Evolutionary conservation across 2,329 filamentous ascomycete species (phyloP).

Genomic region (Diplodia seriata): DNA sequence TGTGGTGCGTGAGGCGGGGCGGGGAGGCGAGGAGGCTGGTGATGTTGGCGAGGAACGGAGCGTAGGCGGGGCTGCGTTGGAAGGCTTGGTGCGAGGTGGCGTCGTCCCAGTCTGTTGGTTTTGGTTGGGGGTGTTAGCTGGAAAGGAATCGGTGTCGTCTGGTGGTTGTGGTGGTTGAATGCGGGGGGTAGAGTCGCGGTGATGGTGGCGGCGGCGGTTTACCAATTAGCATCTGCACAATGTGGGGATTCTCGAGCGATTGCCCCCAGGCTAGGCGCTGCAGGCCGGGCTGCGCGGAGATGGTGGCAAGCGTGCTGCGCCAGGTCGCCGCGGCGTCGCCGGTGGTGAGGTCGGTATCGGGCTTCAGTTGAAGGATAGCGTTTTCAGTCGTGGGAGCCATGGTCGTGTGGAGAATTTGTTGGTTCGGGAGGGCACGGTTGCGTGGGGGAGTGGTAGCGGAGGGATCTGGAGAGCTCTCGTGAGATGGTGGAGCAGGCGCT

Average conservation of each 20-base stretch:
- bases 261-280: constrained; percentile 47
- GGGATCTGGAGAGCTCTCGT: neutral
- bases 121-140: neutral
- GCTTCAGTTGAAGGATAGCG: constrained; percentile 47
- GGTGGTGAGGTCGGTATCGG: constrained; percentile 39
- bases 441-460: neutral
- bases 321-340: constrained; percentile 42
- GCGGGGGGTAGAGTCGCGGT: neutral
- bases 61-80: constrained; percentile 47
- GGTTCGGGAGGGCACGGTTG: too few relatives aligned
- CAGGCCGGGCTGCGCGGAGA: constrained; percentile 48
- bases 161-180: neutral
- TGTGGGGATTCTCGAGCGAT: constrained; percentile 49
- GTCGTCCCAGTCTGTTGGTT: constrained; percentile 52
- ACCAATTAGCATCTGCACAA: constrained; percentile 52
- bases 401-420: constrained; percentile 25
- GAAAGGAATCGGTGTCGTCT: neutral
- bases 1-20: constrained; percentile 46
- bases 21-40: constrained; percentile 40
- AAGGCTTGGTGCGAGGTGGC: constrained; percentile 52
- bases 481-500: neutral
- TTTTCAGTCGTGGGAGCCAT: constrained; percentile 48
- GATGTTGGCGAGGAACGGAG: constrained; percentile 47
- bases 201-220: constrained; percentile 32
- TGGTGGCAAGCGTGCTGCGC: constrained; percentile 44